Base-by-base conservation (phyloP, 805 yeast genomes). In the Sugiyamaella chiloensis region DNA sequence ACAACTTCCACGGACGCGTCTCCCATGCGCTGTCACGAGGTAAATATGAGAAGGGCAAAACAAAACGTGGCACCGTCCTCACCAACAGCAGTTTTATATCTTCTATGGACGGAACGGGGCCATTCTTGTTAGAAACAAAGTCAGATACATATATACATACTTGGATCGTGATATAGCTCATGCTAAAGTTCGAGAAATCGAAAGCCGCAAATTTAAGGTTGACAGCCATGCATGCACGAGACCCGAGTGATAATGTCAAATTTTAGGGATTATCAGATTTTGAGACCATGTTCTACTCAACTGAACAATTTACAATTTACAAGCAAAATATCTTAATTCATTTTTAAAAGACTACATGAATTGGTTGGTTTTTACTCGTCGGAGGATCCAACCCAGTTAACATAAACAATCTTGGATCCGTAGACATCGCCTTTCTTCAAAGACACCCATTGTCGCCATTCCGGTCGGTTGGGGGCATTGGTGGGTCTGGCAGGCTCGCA, bases 401-500 rank as follows among this genome's bases (percentile, higher is more conserved):
- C 50, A 42, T 52, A 57, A 16, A 55, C 66, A 26, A 68, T 70
- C 42, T 59, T 69, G 5, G 81, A 66, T 11, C 87, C 86, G 55
- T 79, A 82, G 1, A 60, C 60, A 40, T 79, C 72, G 16, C 79
- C 81, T 50, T 72, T 75, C 39, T 63, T 69, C 54, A 74, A 59
- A 24, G 62, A 60, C 61, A 80, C 85, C 65, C 74, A 76, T 4
- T 59, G 53, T 30, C 60, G 62, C 83, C 83, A 80, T 31, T 70
- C 61, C 9, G 66, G 61, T 31, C 57, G 50, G 58, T 76, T 75
- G 29, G 74, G 66, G 6, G 86, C 84, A 61, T 80, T 72, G 30
- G 79, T 70, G 59, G 68, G 80, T 58, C 87, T 68, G 23, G 78
- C 72, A 27, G 85, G 80, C 63, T 82, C 88, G 30, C 80, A 67